Base-by-base conservation (phyloP, 768 basidiomycete species). In the Collybia nuda region DNA sequence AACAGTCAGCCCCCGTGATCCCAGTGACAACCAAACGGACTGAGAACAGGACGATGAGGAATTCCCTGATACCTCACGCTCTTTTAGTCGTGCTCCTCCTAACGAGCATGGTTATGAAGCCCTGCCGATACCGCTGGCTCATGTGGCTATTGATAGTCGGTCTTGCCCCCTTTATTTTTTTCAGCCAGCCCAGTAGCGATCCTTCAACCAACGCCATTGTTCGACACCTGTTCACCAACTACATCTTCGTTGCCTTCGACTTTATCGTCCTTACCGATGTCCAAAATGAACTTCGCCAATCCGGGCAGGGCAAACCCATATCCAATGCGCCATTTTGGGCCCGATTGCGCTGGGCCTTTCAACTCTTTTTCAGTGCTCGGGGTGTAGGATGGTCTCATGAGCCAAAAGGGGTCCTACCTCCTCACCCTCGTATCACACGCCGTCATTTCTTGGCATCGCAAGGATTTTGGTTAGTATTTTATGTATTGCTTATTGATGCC, bases 351-450 rank as follows among this genome's bases (percentile, higher is more conserved):
- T 68, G 68, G 70, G 64, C 44, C 5, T 8, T 61, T 4, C 28
- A 47, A 1, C 51, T 69, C n/a, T 58, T 62, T 45, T 12, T 32
- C 17, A 64, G 56, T 18, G 57, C 58, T 24, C 64, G 68, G 5
- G 67, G 66, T 2, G 51, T 72, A 5, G 60, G 63, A 12, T 70
- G 65, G 61, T 48, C 58, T 0, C 62, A 67, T 43, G 66, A 66
- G 42, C 60, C 58, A n/a, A 54, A 52, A 9, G 21, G 19, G 17
- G 40, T 39, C 2, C 44, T 67, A 19, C 59, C 61, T 21, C 50
- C 49, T 28, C 52, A 51, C 40, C 52, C 49, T 21, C n/a, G 40
- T 14, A 6, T 40, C 15, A 40, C 47, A 11, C 39, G 39, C 26
- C 3, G 1, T 26, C 38, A n/a, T 21, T 48, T 48, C 26, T 8